Evolutionary conservation across 345 rosid species (phyloP), one percentile per base, ranked within the genome.

Genomic region (Salix exigua): DNA sequence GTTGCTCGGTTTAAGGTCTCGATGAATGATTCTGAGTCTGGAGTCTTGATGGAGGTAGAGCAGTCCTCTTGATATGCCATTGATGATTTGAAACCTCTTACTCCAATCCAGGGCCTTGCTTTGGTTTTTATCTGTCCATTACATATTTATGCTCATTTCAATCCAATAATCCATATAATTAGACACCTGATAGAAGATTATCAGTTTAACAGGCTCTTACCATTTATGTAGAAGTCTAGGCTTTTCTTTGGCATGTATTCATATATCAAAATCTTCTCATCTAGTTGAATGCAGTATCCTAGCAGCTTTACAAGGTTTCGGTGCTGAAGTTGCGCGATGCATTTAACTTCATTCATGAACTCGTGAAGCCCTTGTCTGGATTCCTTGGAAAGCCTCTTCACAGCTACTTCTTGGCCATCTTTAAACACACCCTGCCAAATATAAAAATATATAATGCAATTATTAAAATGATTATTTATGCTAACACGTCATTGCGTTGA

Each of bases 191-290:
- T 42, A 42, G 10, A 42, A 42, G 46, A 2, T 42, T 58, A 58
- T 10, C 16, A 58, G 11, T 38, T 5, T 7, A 16, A 7, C 2
- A 51, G 4, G 4, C 3, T 25, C 68, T 26, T 25, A 76, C 79
- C 79, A 21, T 70, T 70, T 4, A 77, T 62, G 60, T 44, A 70
- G 75, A 2, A 63, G 53, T 77, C 80, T 23, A 77, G 65, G 70
- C 80, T 71, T 62, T 77, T 77, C 44, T 70, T 77, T 17, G 79
- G 74, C 74, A 77, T 70, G 50, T 60, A 76, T 70, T 77, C 74
- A 62, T 77, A 77, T n/a, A 70, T 70, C 5, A 77, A 5, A 46
- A 77, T 70, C 38, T 42, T 77, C 10, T 77, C 80, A 26, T 77
- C 80, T 33, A 6, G 19, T 26, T 62, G 23, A 46, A 77, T 62